phyloP scores from a whole-genome alignment of 768 basidiomycete genomes.

The Tylopilus rubrobrunneus region DNA sequence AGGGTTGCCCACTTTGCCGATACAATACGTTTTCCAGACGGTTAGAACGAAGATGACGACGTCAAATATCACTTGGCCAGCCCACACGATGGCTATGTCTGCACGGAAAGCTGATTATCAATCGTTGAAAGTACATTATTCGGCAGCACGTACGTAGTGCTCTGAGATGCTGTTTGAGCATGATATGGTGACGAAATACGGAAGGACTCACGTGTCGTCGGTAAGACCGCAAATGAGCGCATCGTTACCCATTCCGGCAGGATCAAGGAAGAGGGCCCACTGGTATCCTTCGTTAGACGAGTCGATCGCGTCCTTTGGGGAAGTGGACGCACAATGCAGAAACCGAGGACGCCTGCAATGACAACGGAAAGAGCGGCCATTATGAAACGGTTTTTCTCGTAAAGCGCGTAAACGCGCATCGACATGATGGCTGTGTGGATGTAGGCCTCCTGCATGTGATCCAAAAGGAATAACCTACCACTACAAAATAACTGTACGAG shows the following conservation, averaged over 20 bases:
- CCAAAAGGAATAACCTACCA: not conserved
- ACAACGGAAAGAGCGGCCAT: not conserved
- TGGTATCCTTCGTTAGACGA: not conserved
- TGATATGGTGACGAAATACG: not conserved
- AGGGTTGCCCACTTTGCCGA: slow-evolving; percentile 1
- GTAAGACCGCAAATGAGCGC: not conserved
- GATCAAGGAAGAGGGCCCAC: slow-evolving; percentile 11
- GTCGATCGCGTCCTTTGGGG: not conserved
- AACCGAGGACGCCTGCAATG: not conserved
- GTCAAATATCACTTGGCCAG: slow-evolving; percentile 19
- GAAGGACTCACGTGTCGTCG: slow-evolving; percentile 1
- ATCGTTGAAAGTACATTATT: not conserved
- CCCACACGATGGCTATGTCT: slow-evolving; percentile 10
- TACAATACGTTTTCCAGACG: slow-evolving; percentile 8
- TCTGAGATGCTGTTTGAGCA: slow-evolving; percentile 2
- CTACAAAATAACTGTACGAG: slow-evolving; percentile 7
- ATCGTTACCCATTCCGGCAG: not conserved
- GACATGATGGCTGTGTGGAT: slow-evolving; percentile 11
- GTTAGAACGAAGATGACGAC: slow-evolving; percentile 20
- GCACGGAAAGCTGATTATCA: not conserved
- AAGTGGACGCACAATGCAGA: slow-evolving; percentile 6
- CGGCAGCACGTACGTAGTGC: slow-evolving; percentile 6
- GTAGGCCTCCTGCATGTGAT: not conserved
- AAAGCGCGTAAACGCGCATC: slow-evolving; percentile 22
- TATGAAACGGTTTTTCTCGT: slow-evolving; percentile 5